Evolutionary conservation across 345 rosid genomes (phyloP).

Genomic region (Carallia pectinifolia): DNA sequence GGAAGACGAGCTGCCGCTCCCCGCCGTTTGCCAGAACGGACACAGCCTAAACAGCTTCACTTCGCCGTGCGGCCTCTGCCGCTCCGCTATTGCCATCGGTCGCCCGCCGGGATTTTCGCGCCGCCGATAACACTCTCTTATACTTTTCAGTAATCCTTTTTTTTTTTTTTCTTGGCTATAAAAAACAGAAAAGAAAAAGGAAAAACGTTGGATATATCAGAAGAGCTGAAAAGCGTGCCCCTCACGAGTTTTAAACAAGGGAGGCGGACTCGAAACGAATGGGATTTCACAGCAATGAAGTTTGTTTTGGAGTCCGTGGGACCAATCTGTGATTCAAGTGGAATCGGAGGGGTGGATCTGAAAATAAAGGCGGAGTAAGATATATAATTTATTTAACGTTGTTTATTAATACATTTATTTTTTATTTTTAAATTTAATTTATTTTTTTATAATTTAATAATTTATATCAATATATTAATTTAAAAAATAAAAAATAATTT

Average conservation of each 20-base stretch:
- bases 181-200: neutral
- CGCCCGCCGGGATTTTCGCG: conserved; percentile 5
- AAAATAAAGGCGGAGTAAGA: neutral
- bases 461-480: too few species aligned
- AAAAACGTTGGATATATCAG: neutral
- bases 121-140: neutral
- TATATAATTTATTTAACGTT: too few species aligned
- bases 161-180: too few species aligned
- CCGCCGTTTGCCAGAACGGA: conserved; percentile 68
- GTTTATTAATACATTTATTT: too few species aligned
- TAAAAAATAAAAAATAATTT: too few species aligned
- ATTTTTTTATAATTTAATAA: too few species aligned
- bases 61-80: conserved; percentile 40
- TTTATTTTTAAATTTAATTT: too few species aligned
- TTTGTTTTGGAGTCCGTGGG: conserved; percentile 23
- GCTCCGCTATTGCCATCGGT: conserved; percentile 58
- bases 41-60: conserved; percentile 61
- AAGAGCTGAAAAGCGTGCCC: neutral
- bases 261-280: conserved; percentile 33
- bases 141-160: neutral
- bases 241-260: conserved; percentile 27
- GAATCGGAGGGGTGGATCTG: neutral
- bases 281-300: neutral
- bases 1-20: conserved; percentile 46
- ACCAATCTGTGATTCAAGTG: neutral